Evolutionary conservation across 164 flowering plant species (phyloP).

Genomic region (Sextonia rubra): DNA sequence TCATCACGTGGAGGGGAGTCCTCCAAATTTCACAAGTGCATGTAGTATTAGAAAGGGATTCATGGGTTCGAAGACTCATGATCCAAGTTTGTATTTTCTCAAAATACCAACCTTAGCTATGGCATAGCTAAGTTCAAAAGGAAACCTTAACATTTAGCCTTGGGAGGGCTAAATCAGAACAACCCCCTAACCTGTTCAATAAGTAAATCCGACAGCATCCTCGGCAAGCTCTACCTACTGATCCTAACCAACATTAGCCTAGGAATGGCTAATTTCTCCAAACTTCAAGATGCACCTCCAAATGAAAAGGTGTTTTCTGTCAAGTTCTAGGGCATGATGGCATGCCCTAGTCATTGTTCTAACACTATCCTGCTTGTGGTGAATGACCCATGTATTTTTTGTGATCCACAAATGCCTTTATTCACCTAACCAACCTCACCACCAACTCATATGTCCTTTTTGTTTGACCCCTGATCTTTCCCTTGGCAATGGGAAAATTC

Average conservation of each 20-base stretch:
- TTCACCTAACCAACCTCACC: background rate
- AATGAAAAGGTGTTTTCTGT: background rate
- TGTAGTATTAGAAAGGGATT: no score
- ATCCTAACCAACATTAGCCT: background rate
- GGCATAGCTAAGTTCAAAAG: slow-evolving; percentile 1
- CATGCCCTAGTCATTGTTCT: slow-evolving; percentile 4
- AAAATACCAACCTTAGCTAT: slow-evolving; percentile 3
- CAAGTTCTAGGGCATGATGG: slow-evolving; percentile 4
- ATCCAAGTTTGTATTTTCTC: background rate
- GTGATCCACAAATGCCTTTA: background rate
- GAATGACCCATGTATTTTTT: background rate
- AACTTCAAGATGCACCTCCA: background rate
- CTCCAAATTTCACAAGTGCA: slow-evolving; percentile 4
- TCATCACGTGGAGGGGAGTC: slow-evolving; percentile 6
- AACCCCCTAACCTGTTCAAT: background rate
- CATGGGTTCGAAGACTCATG: background rate
- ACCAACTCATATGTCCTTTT: background rate
- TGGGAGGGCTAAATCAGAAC: slow-evolving; percentile 3
- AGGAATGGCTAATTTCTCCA: background rate
- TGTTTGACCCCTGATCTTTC: slow-evolving; percentile 6
- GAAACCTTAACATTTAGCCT: slow-evolving; percentile 7
- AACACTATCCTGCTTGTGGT: background rate
- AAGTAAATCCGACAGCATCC: slow-evolving; percentile 2
- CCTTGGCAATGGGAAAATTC: slow-evolving; percentile 16
- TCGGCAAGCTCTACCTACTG: slow-evolving; percentile 4